Evolutionary conservation across 495 filamentous ascomycete genomes (phyloP).

Genomic region (Lasiosphaeris hirsuta): DNA sequence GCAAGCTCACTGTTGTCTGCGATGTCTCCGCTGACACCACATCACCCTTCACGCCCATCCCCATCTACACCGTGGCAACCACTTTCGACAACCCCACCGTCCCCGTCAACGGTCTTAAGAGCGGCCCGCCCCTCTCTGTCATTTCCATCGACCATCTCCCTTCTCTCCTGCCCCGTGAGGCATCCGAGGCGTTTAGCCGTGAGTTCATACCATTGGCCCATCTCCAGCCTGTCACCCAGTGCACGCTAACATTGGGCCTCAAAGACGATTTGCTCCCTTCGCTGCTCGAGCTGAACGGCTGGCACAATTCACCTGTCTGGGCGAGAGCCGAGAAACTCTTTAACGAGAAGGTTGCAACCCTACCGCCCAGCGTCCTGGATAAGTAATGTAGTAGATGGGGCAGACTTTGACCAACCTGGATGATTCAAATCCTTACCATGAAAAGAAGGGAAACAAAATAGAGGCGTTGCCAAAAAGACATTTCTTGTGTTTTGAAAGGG

Average conservation of each 20-base stretch:
- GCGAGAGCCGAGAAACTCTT: constrained; percentile 78
- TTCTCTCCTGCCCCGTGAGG: constrained; percentile 79
- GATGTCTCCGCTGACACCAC: constrained; percentile 74
- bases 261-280: constrained; percentile 67
- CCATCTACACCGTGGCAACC: constrained; percentile 78
- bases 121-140: constrained; percentile 62
- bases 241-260: background rate
- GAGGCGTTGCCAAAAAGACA: background rate
- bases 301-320: constrained; percentile 74
- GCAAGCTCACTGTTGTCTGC: constrained; percentile 80
- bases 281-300: constrained; percentile 73
- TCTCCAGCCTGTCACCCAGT: background rate
- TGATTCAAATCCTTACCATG: background rate
- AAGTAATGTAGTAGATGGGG: constrained; percentile 22
- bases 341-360: constrained; percentile 73
- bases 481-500: background rate
- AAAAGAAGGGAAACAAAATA: constrained; percentile 1
- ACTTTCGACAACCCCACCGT: constrained; percentile 84
- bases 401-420: too few relatives aligned
- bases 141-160: constrained; percentile 93
- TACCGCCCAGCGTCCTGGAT: constrained; percentile 53
- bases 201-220: constrained; percentile 5
- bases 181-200: constrained; percentile 76
- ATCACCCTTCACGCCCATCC: constrained; percentile 58
- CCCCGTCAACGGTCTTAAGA: constrained; percentile 56